These are phyloP conservation scores for Casuarina glauca DNA, from an alignment of 306 rosid species.

Conservation along the genomic window DNA sequence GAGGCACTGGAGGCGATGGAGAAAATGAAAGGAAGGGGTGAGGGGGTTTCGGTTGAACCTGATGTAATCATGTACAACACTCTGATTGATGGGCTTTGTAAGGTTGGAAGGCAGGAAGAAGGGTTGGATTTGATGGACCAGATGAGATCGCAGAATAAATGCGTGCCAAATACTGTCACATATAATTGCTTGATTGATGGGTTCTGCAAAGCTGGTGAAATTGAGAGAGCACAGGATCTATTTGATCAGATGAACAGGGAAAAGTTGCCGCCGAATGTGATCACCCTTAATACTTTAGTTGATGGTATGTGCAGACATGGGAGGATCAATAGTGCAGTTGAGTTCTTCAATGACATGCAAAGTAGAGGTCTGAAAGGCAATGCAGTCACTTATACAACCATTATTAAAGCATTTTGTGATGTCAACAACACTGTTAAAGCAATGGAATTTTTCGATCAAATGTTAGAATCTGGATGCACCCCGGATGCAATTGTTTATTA, in stretches of 20 bases:
- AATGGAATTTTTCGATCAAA: constrained; percentile 59
- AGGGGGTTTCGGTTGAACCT: constrained; percentile 39
- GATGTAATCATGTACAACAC: constrained; percentile 67
- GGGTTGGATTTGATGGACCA: constrained; percentile 53
- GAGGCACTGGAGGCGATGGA: constrained; percentile 61
- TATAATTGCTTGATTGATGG: constrained; percentile 82
- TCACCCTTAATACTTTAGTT: constrained; percentile 69
- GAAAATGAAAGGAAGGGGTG: constrained; percentile 43
- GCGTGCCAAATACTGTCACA: constrained; percentile 52
- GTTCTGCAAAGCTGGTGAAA: constrained; percentile 60
- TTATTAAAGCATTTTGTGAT: constrained; percentile 66
- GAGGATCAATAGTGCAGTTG: constrained; percentile 54
- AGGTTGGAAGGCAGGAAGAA: constrained; percentile 83
- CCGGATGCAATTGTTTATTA: constrained; percentile 63
- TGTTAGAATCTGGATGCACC: constrained; percentile 55
- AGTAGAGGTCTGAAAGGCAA: constrained; percentile 61
- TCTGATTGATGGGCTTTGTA: constrained; percentile 79
- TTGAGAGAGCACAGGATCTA: constrained; percentile 53
- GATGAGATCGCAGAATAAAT: constrained; percentile 48
- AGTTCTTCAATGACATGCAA: constrained; percentile 58
- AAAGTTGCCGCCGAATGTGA: constrained; percentile 48
- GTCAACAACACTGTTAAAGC: constrained; percentile 70
- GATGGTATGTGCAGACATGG: constrained; percentile 72
- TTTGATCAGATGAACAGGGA: constrained; percentile 60
- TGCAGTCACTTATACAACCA: constrained; percentile 49